These are phyloP conservation scores for Cercophora scortea DNA, from an alignment of 495 filamentous ascomycete genomes.

Conservation along the genomic window DNA sequence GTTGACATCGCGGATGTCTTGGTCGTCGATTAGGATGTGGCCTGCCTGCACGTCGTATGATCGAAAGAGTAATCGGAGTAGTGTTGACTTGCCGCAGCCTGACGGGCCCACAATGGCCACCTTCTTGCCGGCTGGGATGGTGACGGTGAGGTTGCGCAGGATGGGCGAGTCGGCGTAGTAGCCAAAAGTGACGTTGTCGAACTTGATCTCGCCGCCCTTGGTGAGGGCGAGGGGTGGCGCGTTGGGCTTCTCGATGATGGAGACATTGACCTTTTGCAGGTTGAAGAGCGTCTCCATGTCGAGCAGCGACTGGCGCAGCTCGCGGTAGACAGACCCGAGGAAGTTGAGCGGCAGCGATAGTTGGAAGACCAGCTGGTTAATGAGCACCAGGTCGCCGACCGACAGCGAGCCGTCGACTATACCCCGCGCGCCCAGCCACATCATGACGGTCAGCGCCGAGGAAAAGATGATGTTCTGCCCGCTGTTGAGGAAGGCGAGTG, in stretches of 20 bases:
- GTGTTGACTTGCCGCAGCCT: conserved; percentile 93
- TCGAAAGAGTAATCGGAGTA: conserved; percentile 83
- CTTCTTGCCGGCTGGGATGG: conserved; percentile 91
- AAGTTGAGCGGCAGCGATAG: conserved; percentile 95
- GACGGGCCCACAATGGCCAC: conserved; percentile 92
- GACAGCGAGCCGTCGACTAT: conserved; percentile 74
- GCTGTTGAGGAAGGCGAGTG: conserved; percentile 85
- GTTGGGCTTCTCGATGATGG: conserved; percentile 65
- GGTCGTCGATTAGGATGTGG: conserved; percentile 83
- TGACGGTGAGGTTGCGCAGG: conserved; percentile 73
- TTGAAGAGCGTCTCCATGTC: conserved; percentile 99
- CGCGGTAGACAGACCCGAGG: conserved; percentile 89
- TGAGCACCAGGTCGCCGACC: conserved; percentile 96
- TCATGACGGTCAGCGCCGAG: conserved; percentile 90
- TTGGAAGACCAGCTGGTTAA: conserved; percentile 98
- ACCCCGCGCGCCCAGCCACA: conserved; percentile 88
- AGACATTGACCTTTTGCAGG: conserved; percentile 94
- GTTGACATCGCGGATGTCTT: conserved; percentile 78
- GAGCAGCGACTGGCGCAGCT: conserved; percentile 84
- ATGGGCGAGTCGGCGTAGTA: conserved; percentile 86
- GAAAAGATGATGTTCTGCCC: conserved; percentile 99
- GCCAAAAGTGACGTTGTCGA: conserved; percentile 92
- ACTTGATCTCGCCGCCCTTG: conserved; percentile 79
- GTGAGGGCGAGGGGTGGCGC: conserved; percentile 64
- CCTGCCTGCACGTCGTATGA: conserved; percentile 89